Percentiles rank a stretch among this genome's conserved stretches.
These are phyloP conservation scores for Tylopilus balloui DNA, from an alignment of 768 basidiomycete species.

Conservation along the genomic window DNA sequence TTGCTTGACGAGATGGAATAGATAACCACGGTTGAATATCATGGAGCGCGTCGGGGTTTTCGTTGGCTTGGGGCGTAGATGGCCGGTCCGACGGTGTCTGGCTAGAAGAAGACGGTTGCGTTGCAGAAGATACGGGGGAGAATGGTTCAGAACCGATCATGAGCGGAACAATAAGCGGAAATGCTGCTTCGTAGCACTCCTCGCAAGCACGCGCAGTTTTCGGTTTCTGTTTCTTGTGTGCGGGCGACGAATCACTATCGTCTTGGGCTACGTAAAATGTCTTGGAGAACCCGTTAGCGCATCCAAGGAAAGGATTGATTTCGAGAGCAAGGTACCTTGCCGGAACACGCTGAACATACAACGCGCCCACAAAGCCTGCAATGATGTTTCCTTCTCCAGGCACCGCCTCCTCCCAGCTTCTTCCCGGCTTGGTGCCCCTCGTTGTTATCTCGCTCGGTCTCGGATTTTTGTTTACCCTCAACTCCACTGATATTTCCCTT, in stretches of 20 bases:
- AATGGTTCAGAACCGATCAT: not conserved
- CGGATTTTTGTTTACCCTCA: constrained; percentile 14
- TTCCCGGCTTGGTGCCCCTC: constrained; percentile 9
- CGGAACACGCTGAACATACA: constrained; percentile 82
- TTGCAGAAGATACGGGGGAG: constrained; percentile 5
- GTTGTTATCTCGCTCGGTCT: constrained; percentile 4
- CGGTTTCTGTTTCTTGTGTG: constrained; percentile 39
- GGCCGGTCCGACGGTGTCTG: constrained; percentile 12
- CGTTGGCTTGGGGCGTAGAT: constrained; percentile 20
- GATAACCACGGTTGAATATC: constrained; percentile 31
- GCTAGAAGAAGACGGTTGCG: constrained; percentile 7
- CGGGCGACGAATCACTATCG: constrained; percentile 36
- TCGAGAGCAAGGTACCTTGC: constrained; percentile 43
- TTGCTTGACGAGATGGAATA: constrained; percentile 21
- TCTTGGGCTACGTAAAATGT: constrained; percentile 68
- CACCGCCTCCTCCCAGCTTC: constrained; percentile 16
- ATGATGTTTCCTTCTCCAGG: constrained; percentile 69
- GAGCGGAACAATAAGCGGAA: constrained; percentile 44
- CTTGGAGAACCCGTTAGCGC: constrained; percentile 36
- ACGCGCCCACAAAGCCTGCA: constrained; percentile 83
- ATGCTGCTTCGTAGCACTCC: constrained; percentile 82
- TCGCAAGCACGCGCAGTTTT: constrained; percentile 80
- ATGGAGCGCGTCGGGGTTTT: constrained; percentile 1
- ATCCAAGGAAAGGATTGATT: not conserved
- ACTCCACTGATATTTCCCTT: constrained; percentile 37